A percentile compares a stretch with the other conserved stretches of the same genome.
These are phyloP conservation scores for Arthrobotrys megalospora DNA, from an alignment of 2,329 filamentous ascomycete genomes.

Conservation along the genomic window DNA sequence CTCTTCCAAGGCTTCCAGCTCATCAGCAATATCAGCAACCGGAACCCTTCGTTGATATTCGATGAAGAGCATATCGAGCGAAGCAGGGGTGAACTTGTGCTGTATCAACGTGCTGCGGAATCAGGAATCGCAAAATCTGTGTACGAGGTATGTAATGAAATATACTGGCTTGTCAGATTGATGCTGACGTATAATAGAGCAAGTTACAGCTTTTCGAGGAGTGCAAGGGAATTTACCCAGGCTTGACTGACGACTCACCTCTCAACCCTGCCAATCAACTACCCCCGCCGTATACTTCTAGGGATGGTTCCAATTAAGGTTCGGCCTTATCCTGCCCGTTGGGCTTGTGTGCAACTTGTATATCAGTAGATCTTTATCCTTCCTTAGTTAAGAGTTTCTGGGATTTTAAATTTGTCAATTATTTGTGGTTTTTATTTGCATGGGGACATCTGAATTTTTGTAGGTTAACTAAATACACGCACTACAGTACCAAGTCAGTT, in stretches of 20 bases:
- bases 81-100: background rate
- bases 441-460: too few relatives aligned
- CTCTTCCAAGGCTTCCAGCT: constrained; percentile 21
- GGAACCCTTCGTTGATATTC: background rate
- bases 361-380: too few relatives aligned
- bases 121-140: constrained; percentile 11
- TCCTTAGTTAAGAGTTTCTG: too few relatives aligned
- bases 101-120: background rate
- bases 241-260: background rate
- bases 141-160: background rate
- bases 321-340: too few relatives aligned
- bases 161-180: background rate
- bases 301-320: background rate
- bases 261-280: constrained; percentile 6
- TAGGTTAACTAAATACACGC: too few relatives aligned
- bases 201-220: constrained; percentile 10
- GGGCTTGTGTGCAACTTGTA: too few relatives aligned
- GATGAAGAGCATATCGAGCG: constrained; percentile 3
- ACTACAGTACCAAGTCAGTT: too few relatives aligned
- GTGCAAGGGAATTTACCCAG: background rate
- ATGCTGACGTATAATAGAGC: background rate
- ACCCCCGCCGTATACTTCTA: background rate
- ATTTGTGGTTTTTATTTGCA: too few relatives aligned
- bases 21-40: constrained; percentile 6
- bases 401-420: too few relatives aligned